Evolutionary conservation across 2,329 filamentous ascomycete species (phyloP).

Genomic region (Arthrobotrys pseudoclavata): DNA sequence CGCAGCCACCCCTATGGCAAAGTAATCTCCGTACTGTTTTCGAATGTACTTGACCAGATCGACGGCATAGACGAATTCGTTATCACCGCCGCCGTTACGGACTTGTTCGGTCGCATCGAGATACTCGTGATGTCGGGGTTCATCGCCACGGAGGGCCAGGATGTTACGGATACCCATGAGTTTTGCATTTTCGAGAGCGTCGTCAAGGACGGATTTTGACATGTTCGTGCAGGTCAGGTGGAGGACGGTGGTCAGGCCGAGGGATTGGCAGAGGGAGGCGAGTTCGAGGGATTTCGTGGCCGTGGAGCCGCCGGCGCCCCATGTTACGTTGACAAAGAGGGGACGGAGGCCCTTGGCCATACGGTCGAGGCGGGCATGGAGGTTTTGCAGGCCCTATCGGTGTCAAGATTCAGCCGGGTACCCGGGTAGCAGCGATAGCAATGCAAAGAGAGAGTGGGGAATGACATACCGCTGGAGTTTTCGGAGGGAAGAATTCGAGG

Average conservation of each 20-base stretch:
- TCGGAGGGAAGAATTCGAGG: conserved; percentile 98
- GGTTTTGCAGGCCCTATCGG: conserved; percentile 82
- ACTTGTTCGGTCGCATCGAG: conserved; percentile 63
- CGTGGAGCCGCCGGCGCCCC: conserved; percentile 95
- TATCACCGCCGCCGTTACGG: conserved; percentile 73
- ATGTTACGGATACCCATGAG: conserved; percentile 93
- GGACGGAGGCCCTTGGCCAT: conserved; percentile 93
- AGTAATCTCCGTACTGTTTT: conserved; percentile 89
- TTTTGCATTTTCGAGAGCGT: conserved; percentile 90
- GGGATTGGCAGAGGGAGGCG: conserved; percentile 93
- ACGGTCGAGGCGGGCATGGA: conserved; percentile 90
- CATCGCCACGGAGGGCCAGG: conserved; percentile 89
- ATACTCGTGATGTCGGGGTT: conserved; percentile 91
- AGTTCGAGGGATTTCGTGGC: conserved; percentile 91
- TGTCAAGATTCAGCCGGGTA: too few species aligned
- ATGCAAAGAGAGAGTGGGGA: neutral
- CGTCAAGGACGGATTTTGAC: conserved; percentile 86
- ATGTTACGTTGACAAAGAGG: conserved; percentile 96
- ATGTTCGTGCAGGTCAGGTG: conserved; percentile 99
- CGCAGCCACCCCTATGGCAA: conserved; percentile 92
- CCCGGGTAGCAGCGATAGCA: too few species aligned
- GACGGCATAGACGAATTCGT: conserved; percentile 87
- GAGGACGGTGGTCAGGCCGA: conserved; percentile 92
- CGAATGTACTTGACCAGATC: conserved; percentile 93
- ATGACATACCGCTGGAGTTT: conserved; percentile 81